Evolutionary conservation across 306 rosid species (phyloP).

Genomic region (Citrullus colocynthis): DNA sequence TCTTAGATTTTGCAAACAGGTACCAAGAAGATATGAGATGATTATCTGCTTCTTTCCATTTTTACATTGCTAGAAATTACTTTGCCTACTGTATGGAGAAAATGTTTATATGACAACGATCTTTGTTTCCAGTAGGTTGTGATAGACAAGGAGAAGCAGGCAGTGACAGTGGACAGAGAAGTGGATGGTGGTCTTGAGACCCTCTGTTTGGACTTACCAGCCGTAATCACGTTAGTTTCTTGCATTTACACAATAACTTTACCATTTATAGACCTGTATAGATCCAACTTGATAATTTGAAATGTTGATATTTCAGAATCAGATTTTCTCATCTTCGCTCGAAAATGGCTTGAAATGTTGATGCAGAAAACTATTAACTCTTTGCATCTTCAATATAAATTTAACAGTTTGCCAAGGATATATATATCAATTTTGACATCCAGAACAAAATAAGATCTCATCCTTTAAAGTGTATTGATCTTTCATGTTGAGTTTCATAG

Average conservation of each 20-base stretch:
- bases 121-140: constrained; percentile 73
- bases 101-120: constrained; percentile 21
- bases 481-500: background rate
- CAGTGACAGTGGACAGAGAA: constrained; percentile 79
- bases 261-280: background rate
- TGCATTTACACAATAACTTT: background rate
- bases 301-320: background rate
- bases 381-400: background rate
- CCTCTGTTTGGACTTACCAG: constrained; percentile 62
- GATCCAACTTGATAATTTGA: background rate
- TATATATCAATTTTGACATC: background rate
- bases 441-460: background rate
- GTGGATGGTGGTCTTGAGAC: constrained; percentile 92
- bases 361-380: background rate
- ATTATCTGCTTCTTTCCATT: background rate
- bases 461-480: background rate
- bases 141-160: constrained; percentile 70
- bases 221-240: constrained; percentile 74
- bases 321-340: background rate
- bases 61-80: background rate
- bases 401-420: background rate
- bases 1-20: background rate
- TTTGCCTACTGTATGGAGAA: background rate
- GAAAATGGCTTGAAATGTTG: background rate
- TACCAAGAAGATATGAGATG: background rate